Evolutionary conservation across 106 monocot species (phyloP).

Genomic region (Allium sativum): DNA sequence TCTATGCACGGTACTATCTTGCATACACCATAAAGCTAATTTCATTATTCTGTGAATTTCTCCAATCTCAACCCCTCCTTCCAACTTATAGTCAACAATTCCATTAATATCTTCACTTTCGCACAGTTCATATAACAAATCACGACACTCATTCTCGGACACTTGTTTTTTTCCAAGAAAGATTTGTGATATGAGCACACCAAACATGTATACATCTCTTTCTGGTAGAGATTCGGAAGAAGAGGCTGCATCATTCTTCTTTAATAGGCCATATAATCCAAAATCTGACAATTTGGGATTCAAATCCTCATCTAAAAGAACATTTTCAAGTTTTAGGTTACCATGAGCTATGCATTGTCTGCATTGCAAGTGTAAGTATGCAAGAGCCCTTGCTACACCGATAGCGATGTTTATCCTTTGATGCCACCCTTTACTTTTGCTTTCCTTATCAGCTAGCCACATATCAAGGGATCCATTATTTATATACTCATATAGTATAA

Average conservation of each 20-base stretch:
- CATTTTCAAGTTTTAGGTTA: conserved; percentile 25
- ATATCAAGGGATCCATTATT: conserved; percentile 29
- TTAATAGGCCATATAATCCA: conserved; percentile 17
- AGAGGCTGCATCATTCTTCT: conserved; percentile 12
- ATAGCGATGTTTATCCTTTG: conserved; percentile 27
- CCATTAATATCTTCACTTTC: conserved; percentile 9
- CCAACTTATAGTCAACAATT: conserved; percentile 22
- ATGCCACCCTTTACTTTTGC: conserved; percentile 10
- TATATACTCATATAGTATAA: conserved; percentile 25
- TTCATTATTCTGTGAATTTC: conserved; percentile 23
- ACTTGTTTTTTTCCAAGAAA: conserved; percentile 13
- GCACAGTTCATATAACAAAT: conserved; percentile 15
- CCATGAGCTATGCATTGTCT: conserved; percentile 34
- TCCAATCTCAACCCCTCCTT: conserved; percentile 14
- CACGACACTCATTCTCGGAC: conserved; percentile 1
- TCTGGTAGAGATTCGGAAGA: conserved; percentile 31
- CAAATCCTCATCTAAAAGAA: conserved; percentile 29
- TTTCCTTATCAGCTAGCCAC: conserved; percentile 16
- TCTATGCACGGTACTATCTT: conserved; percentile 15
- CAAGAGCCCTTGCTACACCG: conserved; percentile 25
- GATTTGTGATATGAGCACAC: conserved; percentile 19
- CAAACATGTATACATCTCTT: conserved; percentile 35
- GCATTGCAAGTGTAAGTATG: conserved; percentile 34
- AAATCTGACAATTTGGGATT: conserved; percentile 22
- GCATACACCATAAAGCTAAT: conserved; percentile 43